These are phyloP conservation scores for Gloeopeniophorella convolvens DNA, from an alignment of 768 basidiomycete species.

Conservation along the genomic window DNA sequence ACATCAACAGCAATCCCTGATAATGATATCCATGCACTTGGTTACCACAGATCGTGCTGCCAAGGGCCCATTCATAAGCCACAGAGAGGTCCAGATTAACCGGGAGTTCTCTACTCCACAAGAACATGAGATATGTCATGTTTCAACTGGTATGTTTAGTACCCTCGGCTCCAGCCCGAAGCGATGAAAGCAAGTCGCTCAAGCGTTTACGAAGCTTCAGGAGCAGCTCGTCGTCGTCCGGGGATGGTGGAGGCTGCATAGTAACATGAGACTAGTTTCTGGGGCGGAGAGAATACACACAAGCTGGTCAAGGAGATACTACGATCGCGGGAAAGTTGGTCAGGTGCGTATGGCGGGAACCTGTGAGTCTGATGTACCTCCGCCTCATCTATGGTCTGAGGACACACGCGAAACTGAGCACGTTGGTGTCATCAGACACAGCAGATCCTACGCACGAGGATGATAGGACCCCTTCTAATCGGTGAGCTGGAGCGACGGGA, in stretches of 20 bases:
- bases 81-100: too few species aligned
- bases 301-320: slow-evolving; percentile 25
- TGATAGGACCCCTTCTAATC: slow-evolving; percentile 17
- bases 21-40: too few species aligned
- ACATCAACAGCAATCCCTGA: too few species aligned
- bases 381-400: slow-evolving; percentile 24
- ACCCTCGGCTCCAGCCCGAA: slow-evolving; percentile 23
- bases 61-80: too few species aligned
- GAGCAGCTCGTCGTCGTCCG: slow-evolving; percentile 22
- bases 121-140: too few species aligned
- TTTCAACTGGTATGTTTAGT: background rate
- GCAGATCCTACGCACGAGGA: slow-evolving; percentile 11
- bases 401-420: background rate
- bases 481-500: background rate
- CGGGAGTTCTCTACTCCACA: too few species aligned
- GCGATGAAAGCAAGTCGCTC: slow-evolving; percentile 18
- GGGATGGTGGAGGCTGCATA: slow-evolving; percentile 20
- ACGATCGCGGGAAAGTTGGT: background rate
- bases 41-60: too few species aligned
- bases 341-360: background rate
- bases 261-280: background rate
- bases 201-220: slow-evolving; percentile 20
- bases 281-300: slow-evolving; percentile 3
- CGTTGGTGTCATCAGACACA: background rate
- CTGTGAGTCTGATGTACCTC: slow-evolving; percentile 15